Percentiles rank a stretch among this genome's conserved stretches.
Conservation (phyloP, 768 basidiomycete genomes). For the Mycena galericulata region DNA sequence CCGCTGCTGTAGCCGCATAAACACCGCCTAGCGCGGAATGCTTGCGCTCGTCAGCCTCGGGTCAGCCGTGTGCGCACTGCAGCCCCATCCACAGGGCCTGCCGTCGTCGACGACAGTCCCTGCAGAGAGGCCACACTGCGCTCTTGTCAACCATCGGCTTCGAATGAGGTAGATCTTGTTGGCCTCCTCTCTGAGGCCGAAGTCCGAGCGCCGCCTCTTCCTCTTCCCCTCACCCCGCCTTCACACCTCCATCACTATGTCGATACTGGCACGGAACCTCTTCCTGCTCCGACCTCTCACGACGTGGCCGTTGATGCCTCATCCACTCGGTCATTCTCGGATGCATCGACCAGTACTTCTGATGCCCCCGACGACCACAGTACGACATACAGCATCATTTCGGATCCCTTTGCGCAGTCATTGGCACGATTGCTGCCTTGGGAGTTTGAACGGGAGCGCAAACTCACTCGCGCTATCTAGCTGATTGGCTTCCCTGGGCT, state of each 20-base stretch:
- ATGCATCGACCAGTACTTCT: not conserved
- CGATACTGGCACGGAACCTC: not conserved
- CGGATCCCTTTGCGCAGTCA: not conserved
- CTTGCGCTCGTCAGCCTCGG: not conserved
- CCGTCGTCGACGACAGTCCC: slow-evolving; percentile 1
- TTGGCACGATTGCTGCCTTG: not conserved
- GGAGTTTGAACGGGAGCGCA: not conserved
- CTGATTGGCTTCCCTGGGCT: too few species aligned
- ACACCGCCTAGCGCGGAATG: not conserved
- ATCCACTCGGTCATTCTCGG: not conserved
- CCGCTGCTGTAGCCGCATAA: not conserved
- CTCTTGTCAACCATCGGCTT: not conserved
- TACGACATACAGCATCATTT: not conserved
- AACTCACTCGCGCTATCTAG: not conserved
- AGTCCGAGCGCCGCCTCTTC: too few species aligned
- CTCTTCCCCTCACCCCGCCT: not conserved
- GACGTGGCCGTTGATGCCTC: not conserved
- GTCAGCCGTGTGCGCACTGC: not conserved
- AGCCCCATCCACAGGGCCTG: slow-evolving; percentile 5
- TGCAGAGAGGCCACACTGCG: slow-evolving; percentile 8
- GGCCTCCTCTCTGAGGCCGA: not conserved
- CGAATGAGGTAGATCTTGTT: not conserved
- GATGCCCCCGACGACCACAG: too few species aligned
- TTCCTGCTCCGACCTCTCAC: too few species aligned
- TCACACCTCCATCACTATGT: not conserved